Percentiles rank a stretch among this genome's conserved stretches.
phyloP scores from a whole-genome alignment of 768 basidiomycete genomes.

The Pleurotus platypus region DNA sequence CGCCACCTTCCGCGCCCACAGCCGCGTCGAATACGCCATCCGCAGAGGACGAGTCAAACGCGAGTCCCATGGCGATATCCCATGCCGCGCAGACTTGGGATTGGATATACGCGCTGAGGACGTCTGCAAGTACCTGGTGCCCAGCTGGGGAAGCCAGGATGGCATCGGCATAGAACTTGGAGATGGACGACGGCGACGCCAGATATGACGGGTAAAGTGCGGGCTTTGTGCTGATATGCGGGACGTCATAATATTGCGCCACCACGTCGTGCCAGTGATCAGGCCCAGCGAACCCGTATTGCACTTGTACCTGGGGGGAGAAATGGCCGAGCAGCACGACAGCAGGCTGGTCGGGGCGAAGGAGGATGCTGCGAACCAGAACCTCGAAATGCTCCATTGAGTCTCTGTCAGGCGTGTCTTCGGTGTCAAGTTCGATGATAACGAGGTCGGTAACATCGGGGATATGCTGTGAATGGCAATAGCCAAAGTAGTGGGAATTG shows the following conservation, averaged over 20 bases:
- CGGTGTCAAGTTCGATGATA: constrained; percentile 91
- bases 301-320: constrained; percentile 75
- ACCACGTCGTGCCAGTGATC: constrained; percentile 89
- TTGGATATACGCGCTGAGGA: constrained; percentile 89
- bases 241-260: constrained; percentile 96
- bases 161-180: constrained; percentile 77
- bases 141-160: constrained; percentile 78
- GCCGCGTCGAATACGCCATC: constrained; percentile 24
- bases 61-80: constrained; percentile 64
- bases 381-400: constrained; percentile 87
- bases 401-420: constrained; percentile 71
- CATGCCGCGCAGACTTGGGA: constrained; percentile 85
- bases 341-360: constrained; percentile 88
- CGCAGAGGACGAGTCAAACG: constrained; percentile 48
- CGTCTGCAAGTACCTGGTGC: constrained; percentile 86
- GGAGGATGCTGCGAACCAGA: constrained; percentile 86
- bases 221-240: constrained; percentile 86
- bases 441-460: constrained; percentile 94
- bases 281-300: constrained; percentile 83
- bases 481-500: constrained; percentile 92
- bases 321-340: constrained; percentile 96
- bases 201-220: constrained; percentile 83
- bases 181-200: constrained; percentile 56
- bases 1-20: constrained; percentile 11
- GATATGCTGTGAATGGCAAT: constrained; percentile 89